phyloP scores from a whole-genome alignment of 768 basidiomycete species.

The Leccinum sublutescens region DNA sequence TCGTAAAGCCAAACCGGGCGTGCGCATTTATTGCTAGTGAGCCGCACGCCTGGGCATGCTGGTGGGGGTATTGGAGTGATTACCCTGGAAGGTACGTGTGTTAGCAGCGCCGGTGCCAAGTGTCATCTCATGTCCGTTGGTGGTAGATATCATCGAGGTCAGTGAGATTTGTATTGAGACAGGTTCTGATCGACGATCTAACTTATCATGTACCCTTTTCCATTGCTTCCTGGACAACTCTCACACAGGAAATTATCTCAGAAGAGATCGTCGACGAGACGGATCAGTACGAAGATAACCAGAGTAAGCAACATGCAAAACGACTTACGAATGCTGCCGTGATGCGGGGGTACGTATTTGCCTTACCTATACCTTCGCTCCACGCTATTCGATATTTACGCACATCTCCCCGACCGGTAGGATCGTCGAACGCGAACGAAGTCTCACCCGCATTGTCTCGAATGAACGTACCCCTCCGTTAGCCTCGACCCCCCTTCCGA shows the following conservation, averaged over 20 bases:
- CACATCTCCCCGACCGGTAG: constrained; percentile 24
- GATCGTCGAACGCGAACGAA: constrained; percentile 55
- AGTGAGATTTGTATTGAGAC: neutral
- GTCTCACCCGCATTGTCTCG: constrained; percentile 26
- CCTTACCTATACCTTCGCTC: neutral
- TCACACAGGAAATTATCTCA: constrained; percentile 81
- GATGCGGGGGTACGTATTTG: constrained; percentile 66
- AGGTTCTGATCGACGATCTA: neutral
- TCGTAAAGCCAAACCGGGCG: constrained; percentile 93
- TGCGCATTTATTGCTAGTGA: constrained; percentile 87
- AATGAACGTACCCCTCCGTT: constrained; percentile 40
- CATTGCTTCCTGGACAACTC: neutral
- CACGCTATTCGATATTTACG: neutral
- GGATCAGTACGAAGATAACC: constrained; percentile 86
- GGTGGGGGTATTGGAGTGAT: constrained; percentile 91
- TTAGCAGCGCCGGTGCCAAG: neutral
- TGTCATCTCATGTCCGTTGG: neutral
- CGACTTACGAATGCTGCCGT: constrained; percentile 70
- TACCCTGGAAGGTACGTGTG: constrained; percentile 69
- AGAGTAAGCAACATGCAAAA: constrained; percentile 70
- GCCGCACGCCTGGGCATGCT: constrained; percentile 73
- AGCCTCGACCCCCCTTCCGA: constrained; percentile 7
- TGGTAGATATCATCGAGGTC: constrained; percentile 71
- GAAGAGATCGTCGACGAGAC: constrained; percentile 98
- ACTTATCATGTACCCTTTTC: neutral